Evolutionary conservation across 192 early-diverging fungal genomes (phyloP), one percentile per base, ranked within the genome.

Genomic region (Backusella parvicylindrica): DNA sequence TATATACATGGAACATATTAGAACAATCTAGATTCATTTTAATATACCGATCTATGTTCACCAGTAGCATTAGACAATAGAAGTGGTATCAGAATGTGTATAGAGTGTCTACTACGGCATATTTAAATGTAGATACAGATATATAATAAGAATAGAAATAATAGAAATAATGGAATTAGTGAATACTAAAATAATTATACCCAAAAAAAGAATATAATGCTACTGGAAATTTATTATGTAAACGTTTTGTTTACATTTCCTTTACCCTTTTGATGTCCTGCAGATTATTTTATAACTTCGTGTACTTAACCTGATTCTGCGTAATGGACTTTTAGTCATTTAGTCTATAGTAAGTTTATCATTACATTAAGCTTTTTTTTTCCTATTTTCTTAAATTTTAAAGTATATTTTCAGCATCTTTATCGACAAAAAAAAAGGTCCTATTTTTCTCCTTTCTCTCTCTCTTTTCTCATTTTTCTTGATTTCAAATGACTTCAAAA

Each of bases 331-430:
- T 56, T 56, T 56, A 26, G 50, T 56, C 21, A 23, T 26, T 56
- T 56, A 56, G 50, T 56, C 50, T 56, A 5, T 56, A 56, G 50
- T 56, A 56, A 56, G 50, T 56, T 56, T 56, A 56, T 56, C 50
- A 56, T 56, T 56, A 23, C 23, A 26, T 12, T 23, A 11, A 56
- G 21, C 2, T 26, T 56, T 26, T 56, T 53, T 56, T 26, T 56
- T 56, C 11, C 23, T 56, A 23, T 26, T 28, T 60, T 60, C 26
- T 28, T 13, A 28, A 21, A 26, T 60, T 60, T 28, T 60, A 60
- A 11, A 12, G 2, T 60, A 26, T 60, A 56, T 23, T 26, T 56
- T 56, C 11, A 56, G 11, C 50, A 56, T 56, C 7, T 56, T 18
- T 47, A 47, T 8, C 43, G 18, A n/a, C n/a, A n/a, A 47, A 47